Evolutionary conservation across 805 yeast genomes (phyloP), one percentile per base, ranked within the genome.

Genomic region (Cyberlindnera euphorbiiphila): DNA sequence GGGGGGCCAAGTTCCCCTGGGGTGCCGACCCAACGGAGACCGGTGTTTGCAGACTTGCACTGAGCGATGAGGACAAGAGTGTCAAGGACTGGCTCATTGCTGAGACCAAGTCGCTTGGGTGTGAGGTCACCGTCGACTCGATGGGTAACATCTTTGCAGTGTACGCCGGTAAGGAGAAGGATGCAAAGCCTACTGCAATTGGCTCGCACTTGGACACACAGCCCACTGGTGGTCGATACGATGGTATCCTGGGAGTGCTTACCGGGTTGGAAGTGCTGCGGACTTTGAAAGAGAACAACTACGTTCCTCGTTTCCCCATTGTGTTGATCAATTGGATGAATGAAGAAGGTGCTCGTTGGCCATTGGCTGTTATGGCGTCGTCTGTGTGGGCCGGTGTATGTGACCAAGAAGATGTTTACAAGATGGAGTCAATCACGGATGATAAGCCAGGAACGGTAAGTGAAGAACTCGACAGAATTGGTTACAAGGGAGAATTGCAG

Each of bases 141-240:
- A 68, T 81, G 57, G 89, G 89, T 15, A 79, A 76, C 56, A 78
- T 81, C 15, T 81, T 81, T 60, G 81, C 82, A 8, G 64, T 74
- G 9, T 77, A 68, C 40, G 81, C 84, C 0, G 86, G 86, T 5
- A 57, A 63, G 42, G 68, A 69, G 37, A 57, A 59, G 25, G 65
- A 62, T 24, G 60, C 59, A 19, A 56, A 68, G 4, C 82, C 87
- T 12, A 78, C 78, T 1, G 85, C 75, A 12, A 77, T 81, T 42
- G 88, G 88, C 0, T 79, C 86, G 0, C 88, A 81, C 57, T 60
- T 81, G 40, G 89, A 81, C 50, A 81, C 89, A 1, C 88, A 81
- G 59, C 88, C 88, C 21, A 77, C 81, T 7, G 89, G 88, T 26
- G 88, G 89, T 9, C 66, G 85, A 42, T 81, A 81, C 50, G 89